Evolutionary conservation across 768 basidiomycete genomes (phyloP).

Genomic region (Psilocybe sp.): DNA sequence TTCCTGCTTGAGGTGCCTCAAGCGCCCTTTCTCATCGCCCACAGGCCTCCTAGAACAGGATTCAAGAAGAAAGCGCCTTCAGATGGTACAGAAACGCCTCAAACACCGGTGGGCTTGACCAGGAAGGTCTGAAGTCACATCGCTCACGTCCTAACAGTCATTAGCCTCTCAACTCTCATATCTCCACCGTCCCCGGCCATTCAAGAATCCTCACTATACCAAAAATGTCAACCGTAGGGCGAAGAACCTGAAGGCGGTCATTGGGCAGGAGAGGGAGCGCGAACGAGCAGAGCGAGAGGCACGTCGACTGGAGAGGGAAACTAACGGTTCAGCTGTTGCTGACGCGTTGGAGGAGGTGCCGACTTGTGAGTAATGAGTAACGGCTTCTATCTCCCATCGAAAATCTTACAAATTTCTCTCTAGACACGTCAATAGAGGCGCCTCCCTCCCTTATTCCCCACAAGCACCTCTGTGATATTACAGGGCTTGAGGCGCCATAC

Average conservation of each 20-base stretch:
- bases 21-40: too few relatives aligned
- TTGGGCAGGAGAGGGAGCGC: constrained; percentile 76
- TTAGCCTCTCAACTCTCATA: constrained; percentile 76
- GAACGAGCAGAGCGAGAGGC: constrained; percentile 68
- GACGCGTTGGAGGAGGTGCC: constrained; percentile 59
- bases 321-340: constrained; percentile 38
- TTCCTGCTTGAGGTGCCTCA: too few relatives aligned
- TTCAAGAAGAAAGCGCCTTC: constrained; percentile 39
- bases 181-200: constrained; percentile 65
- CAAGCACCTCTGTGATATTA: constrained; percentile 81
- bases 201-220: constrained; percentile 71
- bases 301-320: constrained; percentile 45
- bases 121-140: not conserved
- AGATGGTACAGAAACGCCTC: constrained; percentile 43
- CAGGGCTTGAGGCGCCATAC: constrained; percentile 84
- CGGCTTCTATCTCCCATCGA: not conserved
- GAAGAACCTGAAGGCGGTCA: constrained; percentile 77
- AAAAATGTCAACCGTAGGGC: constrained; percentile 72
- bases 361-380: constrained; percentile 59
- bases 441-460: constrained; percentile 80
- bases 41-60: constrained; percentile 45
- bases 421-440: constrained; percentile 81
- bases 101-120: constrained; percentile 32
- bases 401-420: not conserved
- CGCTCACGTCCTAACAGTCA: constrained; percentile 37